Percentiles rank a stretch among this genome's conserved stretches.
Evolutionary conservation across 2,329 filamentous ascomycete genomes (phyloP).

Genomic region (Fusarium incarnatum): DNA sequence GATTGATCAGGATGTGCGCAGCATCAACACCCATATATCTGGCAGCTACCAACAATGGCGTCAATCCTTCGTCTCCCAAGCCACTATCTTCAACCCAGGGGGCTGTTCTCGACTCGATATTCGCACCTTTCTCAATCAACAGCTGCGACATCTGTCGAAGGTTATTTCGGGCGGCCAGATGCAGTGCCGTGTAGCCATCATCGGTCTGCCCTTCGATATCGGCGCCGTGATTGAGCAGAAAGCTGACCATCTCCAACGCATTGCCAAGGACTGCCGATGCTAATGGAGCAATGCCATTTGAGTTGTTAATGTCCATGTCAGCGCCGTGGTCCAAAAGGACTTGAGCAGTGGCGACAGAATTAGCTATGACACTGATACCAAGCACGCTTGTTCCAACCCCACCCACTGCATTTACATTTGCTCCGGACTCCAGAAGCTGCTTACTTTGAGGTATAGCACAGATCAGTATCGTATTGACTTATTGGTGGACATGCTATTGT

Average conservation of each 20-base stretch:
- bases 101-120: background rate
- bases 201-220: background rate
- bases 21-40: background rate
- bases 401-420: background rate
- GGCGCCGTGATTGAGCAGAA: background rate
- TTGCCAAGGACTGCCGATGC: background rate
- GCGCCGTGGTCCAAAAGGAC: background rate
- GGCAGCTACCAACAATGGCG: background rate
- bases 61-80: background rate
- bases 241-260: background rate
- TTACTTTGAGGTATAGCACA: background rate
- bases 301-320: background rate
- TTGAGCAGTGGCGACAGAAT: background rate
- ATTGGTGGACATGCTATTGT: background rate
- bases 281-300: background rate
- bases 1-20: background rate
- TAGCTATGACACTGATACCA: background rate
- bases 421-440: background rate
- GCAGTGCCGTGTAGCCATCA: background rate
- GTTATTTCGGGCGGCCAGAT: background rate
- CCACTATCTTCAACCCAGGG: rapidly evolving
- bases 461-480: background rate
- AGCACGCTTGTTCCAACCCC: background rate
- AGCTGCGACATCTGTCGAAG: background rate
- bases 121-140: background rate